Evolutionary conservation across 2,329 filamentous ascomycete species (phyloP), one percentile per base, ranked within the genome.

Genomic region (Phialophora chinensis): DNA sequence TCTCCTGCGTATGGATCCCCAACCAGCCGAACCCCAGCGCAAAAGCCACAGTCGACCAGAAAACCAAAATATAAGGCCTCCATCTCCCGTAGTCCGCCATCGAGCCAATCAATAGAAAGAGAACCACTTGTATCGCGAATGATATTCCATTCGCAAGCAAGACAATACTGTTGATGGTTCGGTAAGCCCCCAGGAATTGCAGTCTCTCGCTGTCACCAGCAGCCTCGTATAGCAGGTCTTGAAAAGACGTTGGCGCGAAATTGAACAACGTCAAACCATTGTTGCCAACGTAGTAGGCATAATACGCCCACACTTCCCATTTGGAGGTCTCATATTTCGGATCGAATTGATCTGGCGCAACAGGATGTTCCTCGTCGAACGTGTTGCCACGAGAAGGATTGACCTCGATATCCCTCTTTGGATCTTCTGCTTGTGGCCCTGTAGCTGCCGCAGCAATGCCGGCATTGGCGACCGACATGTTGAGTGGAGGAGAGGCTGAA

Each of bases 11-110:
- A 66, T 90, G 86, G 0, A 91, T 87, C 23, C 87, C 88, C 1
- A 91, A 76, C 87, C 88, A 91, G 58, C 82, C 88, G 69, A 90
- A 90, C 1, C 87, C 88, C 68, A 89, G 83, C 38, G 77, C 87
- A 75, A 83, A 91, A 0, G 88, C 86, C 42, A 90, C 72, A 7
- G 88, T 70, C 2, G 87, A 88, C 69, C 88, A 82, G 8, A 82
- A 83, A 57, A 90, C 83, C 8, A 91, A 78, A 62, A 90, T 86
- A 74, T 85, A 87, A 11, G 86, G 86, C 12, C 87, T 79, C 77
- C 88, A 89, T 12, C 82, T 83, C 3, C 89, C 89, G 73, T 90
- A 91, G 74, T 91, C 89, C 7, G 81, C 81, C 66, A 83, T 82
- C 59, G 78, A 80, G 47, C 82, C 82, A 27, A 83, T 76, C 0